Conservation (phyloP, 2,329 filamentous ascomycete species). For the Penicillium paneum region DNA sequence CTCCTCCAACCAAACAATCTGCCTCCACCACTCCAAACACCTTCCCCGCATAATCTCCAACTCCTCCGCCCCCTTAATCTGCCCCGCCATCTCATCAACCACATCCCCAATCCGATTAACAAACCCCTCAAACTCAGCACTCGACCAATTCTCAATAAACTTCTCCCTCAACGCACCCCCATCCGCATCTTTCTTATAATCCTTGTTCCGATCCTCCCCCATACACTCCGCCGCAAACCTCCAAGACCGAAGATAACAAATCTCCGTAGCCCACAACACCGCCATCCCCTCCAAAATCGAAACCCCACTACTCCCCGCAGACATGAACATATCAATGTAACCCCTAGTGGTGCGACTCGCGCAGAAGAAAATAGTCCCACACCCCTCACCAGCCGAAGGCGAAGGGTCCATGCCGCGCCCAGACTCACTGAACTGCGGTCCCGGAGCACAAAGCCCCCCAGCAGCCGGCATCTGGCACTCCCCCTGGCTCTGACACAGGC, state of each 20-base stretch:
- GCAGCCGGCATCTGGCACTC: slow-evolving; percentile 23
- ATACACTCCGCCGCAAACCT: slow-evolving; percentile 39
- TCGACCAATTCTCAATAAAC: slow-evolving; percentile 69
- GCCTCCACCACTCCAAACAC: slow-evolving; percentile 49
- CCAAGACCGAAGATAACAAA: slow-evolving; percentile 61
- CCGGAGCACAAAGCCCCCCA: slow-evolving; percentile 11
- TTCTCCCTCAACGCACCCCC: slow-evolving; percentile 62
- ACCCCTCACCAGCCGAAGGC: slow-evolving; percentile 1
- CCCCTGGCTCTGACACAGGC: slow-evolving; percentile 17
- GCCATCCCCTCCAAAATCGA: slow-evolving; percentile 65
- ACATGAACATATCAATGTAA: slow-evolving; percentile 59
- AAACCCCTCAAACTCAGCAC: slow-evolving; percentile 58
- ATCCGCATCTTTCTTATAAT: slow-evolving; percentile 52
- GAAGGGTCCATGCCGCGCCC: background rate
- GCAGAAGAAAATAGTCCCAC: slow-evolving; percentile 27
- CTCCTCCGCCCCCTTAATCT: slow-evolving; percentile 38
- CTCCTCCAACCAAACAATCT: slow-evolving; percentile 55
- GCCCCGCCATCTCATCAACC: slow-evolving; percentile 53
- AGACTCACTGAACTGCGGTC: background rate
- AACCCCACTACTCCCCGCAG: slow-evolving; percentile 50
- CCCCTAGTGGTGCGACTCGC: slow-evolving; percentile 50
- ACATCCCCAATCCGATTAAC: slow-evolving; percentile 55
- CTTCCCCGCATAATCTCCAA: slow-evolving; percentile 41
- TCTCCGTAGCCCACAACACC: slow-evolving; percentile 75
- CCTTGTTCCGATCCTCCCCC: slow-evolving; percentile 20